Base-by-base conservation (phyloP, 768 basidiomycete species). In the Lentinula guzmanii region DNA sequence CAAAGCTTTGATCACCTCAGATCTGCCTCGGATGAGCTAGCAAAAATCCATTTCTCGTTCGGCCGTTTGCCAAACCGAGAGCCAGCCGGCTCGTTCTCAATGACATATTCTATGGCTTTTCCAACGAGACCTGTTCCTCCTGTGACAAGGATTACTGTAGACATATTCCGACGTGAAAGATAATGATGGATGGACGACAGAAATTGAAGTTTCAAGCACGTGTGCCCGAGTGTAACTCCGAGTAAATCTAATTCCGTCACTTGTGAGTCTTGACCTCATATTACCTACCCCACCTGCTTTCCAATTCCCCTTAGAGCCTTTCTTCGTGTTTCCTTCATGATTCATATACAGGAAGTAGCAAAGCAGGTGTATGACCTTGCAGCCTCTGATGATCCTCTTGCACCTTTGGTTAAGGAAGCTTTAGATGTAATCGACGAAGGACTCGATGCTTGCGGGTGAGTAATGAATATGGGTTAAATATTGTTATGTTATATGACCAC, bases 51-150 rank as follows among this genome's bases (percentile, higher is more conserved):
- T 37, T 80, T 82, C 77, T 97, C 95, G 48, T 86, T 88, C 9
- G 82, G 74, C 24, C 73, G 76, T 69, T 85, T 91, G 45, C 90
- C 95, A 70, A 91, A 97, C 54, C 84, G 79, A 61, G 90, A 91
- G 18, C 88, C 90, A 60, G 80, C 80, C 0, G 89, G 85, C 68
- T 96, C 93, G 9, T 81, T 86, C 37, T 92, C 82, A 71, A 95
- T 85, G 43, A 93, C 76, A 68, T 89, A 79, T 68, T 88, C 76
- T 69, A 96, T 90, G 35, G 86, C 94, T 66, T 83, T 82, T n/a
- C 93, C 93, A 39, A 95, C 92, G 55, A 95, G 85, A 18, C 93
- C 94, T 63, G 85, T 82, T 45, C 92, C 93, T 52, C 91, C 92
- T 50, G 91, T 93, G 66, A 93, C 89, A 61, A 93, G 86, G 45